Base-by-base conservation (phyloP, 2,329 filamentous ascomycete species). In the Epichloe uncinata region DNA sequence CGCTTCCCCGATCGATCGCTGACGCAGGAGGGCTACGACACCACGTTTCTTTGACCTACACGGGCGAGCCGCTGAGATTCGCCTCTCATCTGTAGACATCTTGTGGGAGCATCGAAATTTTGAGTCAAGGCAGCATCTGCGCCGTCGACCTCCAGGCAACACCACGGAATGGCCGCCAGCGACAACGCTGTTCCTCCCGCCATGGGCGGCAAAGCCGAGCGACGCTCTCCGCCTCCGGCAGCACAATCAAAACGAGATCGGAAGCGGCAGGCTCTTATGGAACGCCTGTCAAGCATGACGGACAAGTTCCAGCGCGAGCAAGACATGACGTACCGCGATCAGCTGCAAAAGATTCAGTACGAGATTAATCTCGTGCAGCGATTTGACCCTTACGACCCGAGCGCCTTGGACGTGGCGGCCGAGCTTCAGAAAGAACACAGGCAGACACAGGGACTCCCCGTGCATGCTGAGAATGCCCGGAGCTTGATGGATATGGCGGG, bases 311-410 rank as follows among this genome's bases (percentile, higher is more conserved):
- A 81, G 55, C 79, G 84, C 55, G 89, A 95, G 61, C 79, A 87
- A 56, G 88, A 95, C 65, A 73, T 78, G 54, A 82, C 88, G 59
- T 97, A 95, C 66, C 82, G 90, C 54, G 86, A 93, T 57, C 88
- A 96, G 67, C 77, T 96, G 2, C 84, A 93, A 60, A 87, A 87
- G 57, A 81, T 96, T n/a, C 90, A 96, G 68, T 82, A 87, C 55
- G 90, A 95, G 66, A 89, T 90, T 69, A 87, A 79, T 52, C 76
- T 95, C 43, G 87, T 95, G 56, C 82, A 88, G 65, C 82, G 86
- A 57, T 86, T 93, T 48, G 85, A 95, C 60, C 85, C 87, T 1
- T 94, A 95, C 64, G 73, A 76, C 48, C 74, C 81, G 53, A 78
- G 80, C 53, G 81, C 87, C 45, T 74, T 95, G 44, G 83, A 88